Evolutionary conservation across 1,284 basidiomycete genomes (phyloP), one percentile per base, ranked within the genome.

Genomic region (Cutaneotrichosporon cavernicola): DNA sequence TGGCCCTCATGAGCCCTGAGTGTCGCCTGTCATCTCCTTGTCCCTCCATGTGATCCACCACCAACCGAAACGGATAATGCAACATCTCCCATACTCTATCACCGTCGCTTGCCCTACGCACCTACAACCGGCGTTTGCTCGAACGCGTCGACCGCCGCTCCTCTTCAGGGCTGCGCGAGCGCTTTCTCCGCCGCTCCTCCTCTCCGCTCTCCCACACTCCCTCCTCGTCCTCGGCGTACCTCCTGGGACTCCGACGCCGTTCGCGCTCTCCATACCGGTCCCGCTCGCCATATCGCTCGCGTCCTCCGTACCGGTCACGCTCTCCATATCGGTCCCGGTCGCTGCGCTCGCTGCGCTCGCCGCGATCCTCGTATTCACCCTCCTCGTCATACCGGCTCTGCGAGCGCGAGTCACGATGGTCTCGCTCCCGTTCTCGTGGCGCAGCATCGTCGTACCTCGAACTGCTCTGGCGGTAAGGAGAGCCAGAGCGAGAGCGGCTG

Each of bases 191-290:
- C 40, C 70, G 63, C 47, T 73, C 72, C 58, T 70, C 75, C 61
- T 67, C 65, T 13, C 63, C 70, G 21, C 68, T 64, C 52, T 73
- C 72, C 74, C 73, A 76, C 72, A 72, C 30, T 9, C 38, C 58
- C 13, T 46, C 47, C 14, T 59, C 62, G 13, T 22, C 57, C 5
- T 46, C 53, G 30, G 50, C 47, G 32, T 52, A 16, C 16, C 61
- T 31, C 30, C 58, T 51, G 3, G 49, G 52, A 40, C 40, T 22
- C 22, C 60, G 43, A 16, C 56, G 55, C 31, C 40, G 11, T 49
- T 47, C 53, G 13, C 63, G 51, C 32, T 57, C 50, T 38, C 52
- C 57, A 40, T 58, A 58, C 34, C 60, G 47, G 9, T 64, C 55
- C 36, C 59, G 64, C 43, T 65, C 56, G 4, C 59, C 49, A 11